Evolutionary conservation across 192 early-diverging fungal genomes (phyloP).

Genomic region (Thoreauomyces humboldtii): DNA sequence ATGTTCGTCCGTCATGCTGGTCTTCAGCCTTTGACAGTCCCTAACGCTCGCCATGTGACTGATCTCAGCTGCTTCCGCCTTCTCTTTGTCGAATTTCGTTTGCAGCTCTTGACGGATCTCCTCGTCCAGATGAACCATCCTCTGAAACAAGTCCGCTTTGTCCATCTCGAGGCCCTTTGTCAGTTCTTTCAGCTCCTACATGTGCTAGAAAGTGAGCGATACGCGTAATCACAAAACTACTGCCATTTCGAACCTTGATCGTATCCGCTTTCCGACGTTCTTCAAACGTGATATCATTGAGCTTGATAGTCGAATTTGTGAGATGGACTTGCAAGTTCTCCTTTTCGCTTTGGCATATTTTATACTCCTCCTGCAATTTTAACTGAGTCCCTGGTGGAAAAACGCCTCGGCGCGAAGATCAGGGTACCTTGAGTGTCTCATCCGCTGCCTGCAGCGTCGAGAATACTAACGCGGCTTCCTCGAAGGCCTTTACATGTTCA

Average conservation of each 20-base stretch:
- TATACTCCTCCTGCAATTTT: no score
- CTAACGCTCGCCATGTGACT: slow-evolving; percentile 1
- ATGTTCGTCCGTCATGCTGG: background rate
- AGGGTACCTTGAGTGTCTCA: no score
- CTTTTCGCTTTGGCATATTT: slow-evolving; percentile 28
- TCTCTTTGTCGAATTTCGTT: slow-evolving; percentile 36
- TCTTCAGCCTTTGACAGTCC: background rate
- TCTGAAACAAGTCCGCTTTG: slow-evolving; percentile 53
- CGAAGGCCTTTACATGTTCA: background rate
- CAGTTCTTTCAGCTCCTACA: slow-evolving; percentile 22
- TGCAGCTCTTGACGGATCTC: slow-evolving; percentile 44
- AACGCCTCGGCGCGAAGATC: no score
- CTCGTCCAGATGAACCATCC: slow-evolving; percentile 50
- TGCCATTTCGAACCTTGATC: slow-evolving; percentile 28
- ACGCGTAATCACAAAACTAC: background rate
- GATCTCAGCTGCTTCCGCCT: background rate
- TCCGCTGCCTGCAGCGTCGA: no score
- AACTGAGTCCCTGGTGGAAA: no score
- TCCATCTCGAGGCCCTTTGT: slow-evolving; percentile 45
- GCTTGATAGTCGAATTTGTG: slow-evolving; percentile 38
- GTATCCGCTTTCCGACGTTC: slow-evolving; percentile 12
- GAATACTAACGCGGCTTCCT: no score
- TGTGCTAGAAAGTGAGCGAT: background rate
- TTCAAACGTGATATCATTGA: slow-evolving; percentile 44
- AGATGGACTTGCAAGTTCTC: slow-evolving; percentile 55